Evolutionary conservation across 2,329 filamentous ascomycete genomes (phyloP), one percentile per base, ranked within the genome.

Genomic region (Beauveria sp.): DNA sequence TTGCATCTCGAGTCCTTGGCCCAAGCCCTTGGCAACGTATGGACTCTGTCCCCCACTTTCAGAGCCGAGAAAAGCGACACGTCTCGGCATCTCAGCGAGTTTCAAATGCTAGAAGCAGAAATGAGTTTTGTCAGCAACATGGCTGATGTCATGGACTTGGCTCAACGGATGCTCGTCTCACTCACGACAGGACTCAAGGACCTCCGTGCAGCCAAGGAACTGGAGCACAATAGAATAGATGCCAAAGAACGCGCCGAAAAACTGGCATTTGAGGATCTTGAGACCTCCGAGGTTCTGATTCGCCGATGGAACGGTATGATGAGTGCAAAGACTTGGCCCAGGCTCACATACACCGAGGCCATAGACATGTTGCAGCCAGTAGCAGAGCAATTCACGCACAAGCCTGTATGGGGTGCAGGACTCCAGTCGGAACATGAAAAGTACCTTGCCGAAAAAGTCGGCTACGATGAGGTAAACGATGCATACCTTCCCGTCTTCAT

Each of bases 61-160:
- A 86, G 95, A 43, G 95, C 95, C 4, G 95, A 97, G 74, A 88
- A 87, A 71, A 97, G 92, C 74, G 93, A 98, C 70, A 98, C 95
- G 0, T 88, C 92, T 6, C 87, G 95, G 31, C 95, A 99, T 75
- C 80, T 99, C 64, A 96, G 91, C 77, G 95, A 99, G 71, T 98
- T 99, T 70, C 98, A 98, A 76, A 98, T 99, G 95, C 83, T 99
- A 2, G 95, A 99, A 75, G 93, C 88, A 18, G 95, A 99, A 74
- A 79, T 93, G 72, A 88, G 86, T 69, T 96, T 96, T 72, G 83
- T 88, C 48, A 81, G 89, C 52, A 78, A 86, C 65, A 79, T 96
- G 66, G 77, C 82, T 34, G 78, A 83, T 28, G 80, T 99, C 67
- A 95, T 96, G 83, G 80, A 87, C 62, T 74, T 93, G n/a, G 83